Base-by-base conservation (phyloP, 352 stramenopile species). In the Thraustotheca clavata region DNA sequence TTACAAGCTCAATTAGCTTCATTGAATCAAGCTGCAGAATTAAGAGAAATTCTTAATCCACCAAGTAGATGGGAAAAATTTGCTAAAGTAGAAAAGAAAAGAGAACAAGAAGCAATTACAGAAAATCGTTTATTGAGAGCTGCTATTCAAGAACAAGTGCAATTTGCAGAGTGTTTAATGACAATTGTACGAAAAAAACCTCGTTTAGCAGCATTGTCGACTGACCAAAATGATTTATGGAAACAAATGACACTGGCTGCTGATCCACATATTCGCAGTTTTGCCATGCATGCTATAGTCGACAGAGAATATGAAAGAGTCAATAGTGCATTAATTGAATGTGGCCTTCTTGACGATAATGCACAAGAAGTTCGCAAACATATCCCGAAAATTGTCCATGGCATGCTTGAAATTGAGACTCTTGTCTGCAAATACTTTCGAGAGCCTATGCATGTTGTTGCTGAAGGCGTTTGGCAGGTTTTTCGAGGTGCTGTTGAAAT, bases 111-210 rank as follows among this genome's bases (percentile, higher is more conserved):
- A 29, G 24, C 52, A 24, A 16, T 48, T 26, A 3, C 20, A 9
- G 52, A 61, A 26, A 61, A 61, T 29, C 12, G 34, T 26, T 38
- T 29, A 29, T 24, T 61, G 18, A 41, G 49, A 11, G 52, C 29
- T 18, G 52, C 29, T n/a, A 47, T 61, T 9, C 35, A 49, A n/a
- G 52, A 41, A 29, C 29, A 61, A 6, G 52, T 38, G 3, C 29
- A 36, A 16, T 61, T 61, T 27, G 34, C 34, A 26, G 52, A 61
- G 18, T 36, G 18, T 16, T 22, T 61, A 18, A 22, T 27, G 14
- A 47, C 33, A 16, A 47, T 46, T 24, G 18, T 61, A 24, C 52
- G 52, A 20, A 61, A 61, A 38, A 61, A 47, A 20, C 52, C 52
- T 8, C 52, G 52, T 6, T 24, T 61, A 18, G 4, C 24, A 20